These are phyloP conservation scores for Globisporangium parvum DNA, from an alignment of 352 stramenopile genomes.

Conservation along the genomic window DNA sequence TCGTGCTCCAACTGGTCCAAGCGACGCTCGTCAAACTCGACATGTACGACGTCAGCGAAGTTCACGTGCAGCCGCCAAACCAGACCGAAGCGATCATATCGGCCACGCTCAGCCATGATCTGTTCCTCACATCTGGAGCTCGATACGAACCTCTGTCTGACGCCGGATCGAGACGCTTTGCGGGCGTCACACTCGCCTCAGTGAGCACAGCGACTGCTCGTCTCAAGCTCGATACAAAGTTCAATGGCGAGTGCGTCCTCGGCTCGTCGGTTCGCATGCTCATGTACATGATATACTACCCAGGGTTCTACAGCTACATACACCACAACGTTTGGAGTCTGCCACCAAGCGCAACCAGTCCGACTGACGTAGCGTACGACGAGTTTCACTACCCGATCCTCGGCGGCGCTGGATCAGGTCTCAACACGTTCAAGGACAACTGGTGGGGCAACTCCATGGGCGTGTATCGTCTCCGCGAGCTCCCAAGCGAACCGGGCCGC, in stretches of 20 bases:
- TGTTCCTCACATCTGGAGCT: constrained; percentile 20
- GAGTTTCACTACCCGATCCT: constrained; percentile 17
- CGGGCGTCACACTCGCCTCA: constrained; percentile 9
- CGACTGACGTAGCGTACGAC: constrained; percentile 7
- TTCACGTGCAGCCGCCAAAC: constrained; percentile 1
- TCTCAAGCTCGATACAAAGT: constrained; percentile 24
- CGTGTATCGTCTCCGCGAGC: constrained; percentile 25
- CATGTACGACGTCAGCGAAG: background rate
- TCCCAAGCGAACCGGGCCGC: background rate
- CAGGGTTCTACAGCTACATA: constrained; percentile 28
- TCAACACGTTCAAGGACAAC: constrained; percentile 28
- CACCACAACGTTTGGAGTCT: constrained; percentile 3
- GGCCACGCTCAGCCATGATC: constrained; percentile 2
- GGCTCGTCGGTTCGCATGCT: constrained; percentile 24
- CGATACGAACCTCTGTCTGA: constrained; percentile 6
- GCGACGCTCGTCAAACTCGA: constrained; percentile 13
- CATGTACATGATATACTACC: constrained; percentile 22
- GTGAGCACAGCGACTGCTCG: constrained; percentile 8
- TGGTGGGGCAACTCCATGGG: constrained; percentile 32
- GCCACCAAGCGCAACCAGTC: background rate
- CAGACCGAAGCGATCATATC: constrained; percentile 14
- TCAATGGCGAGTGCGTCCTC: constrained; percentile 13
- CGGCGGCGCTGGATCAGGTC: constrained; percentile 20
- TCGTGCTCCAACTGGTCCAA: constrained; percentile 24
- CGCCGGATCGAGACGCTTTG: constrained; percentile 12